phyloP scores from a whole-genome alignment of 2,329 filamentous ascomycete species.

The Trichoderma semiorbis region DNA sequence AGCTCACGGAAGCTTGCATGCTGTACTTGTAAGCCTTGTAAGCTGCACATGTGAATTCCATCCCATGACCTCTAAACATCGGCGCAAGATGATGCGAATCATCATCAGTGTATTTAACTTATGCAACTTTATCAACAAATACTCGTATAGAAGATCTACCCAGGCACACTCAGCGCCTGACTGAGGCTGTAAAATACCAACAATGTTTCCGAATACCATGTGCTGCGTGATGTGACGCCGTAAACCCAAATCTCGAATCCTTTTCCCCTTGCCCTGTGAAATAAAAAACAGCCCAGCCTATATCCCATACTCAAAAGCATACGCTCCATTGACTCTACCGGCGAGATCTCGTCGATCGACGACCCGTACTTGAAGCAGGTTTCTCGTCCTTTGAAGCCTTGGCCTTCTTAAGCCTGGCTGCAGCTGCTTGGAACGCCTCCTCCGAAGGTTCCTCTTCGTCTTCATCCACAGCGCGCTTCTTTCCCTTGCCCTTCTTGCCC shows the following conservation, averaged over 20 bases:
- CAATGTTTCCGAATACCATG: neutral
- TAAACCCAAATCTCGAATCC: neutral
- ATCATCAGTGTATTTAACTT: neutral
- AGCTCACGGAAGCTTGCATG: neutral
- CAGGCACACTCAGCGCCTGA: neutral
- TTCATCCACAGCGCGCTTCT: conserved; percentile 51
- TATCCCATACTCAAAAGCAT: neutral
- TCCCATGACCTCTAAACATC: neutral
- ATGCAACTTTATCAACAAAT: neutral
- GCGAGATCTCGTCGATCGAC: conserved; percentile 10
- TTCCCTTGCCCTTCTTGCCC: conserved; percentile 52
- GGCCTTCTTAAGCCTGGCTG: conserved; percentile 41
- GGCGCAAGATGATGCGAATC: neutral
- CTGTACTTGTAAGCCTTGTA: neutral
- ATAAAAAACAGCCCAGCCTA: neutral
- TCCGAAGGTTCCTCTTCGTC: conserved; percentile 59
- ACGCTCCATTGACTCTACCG: neutral
- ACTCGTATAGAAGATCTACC: neutral
- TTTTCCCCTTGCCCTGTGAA: neutral
- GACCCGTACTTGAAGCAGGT: neutral
- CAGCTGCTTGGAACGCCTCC: conserved; percentile 58
- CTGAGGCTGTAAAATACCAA: neutral
- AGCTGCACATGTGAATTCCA: neutral
- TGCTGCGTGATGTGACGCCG: neutral
- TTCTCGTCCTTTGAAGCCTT: conserved; percentile 20